Percentiles rank a stretch among this genome's conserved stretches.
These are phyloP conservation scores for Podospora australis DNA, from an alignment of 495 filamentous ascomycete species.

Conservation along the genomic window DNA sequence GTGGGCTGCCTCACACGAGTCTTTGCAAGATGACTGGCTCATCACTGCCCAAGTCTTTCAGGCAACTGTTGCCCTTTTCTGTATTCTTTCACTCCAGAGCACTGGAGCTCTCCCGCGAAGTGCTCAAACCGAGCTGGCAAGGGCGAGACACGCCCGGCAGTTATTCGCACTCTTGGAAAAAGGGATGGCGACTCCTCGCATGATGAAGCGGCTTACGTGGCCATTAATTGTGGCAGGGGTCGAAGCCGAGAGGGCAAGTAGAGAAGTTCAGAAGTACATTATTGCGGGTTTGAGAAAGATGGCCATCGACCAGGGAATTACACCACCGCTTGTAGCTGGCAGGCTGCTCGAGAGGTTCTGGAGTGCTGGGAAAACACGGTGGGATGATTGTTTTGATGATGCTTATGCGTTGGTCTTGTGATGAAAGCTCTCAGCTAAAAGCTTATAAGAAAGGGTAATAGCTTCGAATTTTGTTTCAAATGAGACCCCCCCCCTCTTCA, in stretches of 20 bases:
- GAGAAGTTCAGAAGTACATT: slow-evolving; percentile 20
- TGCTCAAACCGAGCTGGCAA: background rate
- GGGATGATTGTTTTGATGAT: slow-evolving; percentile 30
- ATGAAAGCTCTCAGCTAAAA: too few relatives aligned
- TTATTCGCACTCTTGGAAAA: slow-evolving; percentile 15
- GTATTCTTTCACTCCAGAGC: slow-evolving; percentile 27
- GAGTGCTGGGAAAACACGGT: slow-evolving; percentile 18
- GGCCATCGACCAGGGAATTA: slow-evolving; percentile 18
- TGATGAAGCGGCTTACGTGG: slow-evolving; percentile 21
- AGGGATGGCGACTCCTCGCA: slow-evolving; percentile 8
- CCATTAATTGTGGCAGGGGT: slow-evolving; percentile 30
- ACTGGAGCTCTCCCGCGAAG: background rate
- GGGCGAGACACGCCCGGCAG: background rate
- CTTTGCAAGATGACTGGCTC: slow-evolving; percentile 18
- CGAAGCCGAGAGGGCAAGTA: slow-evolving; percentile 16
- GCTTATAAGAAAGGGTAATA: too few relatives aligned
- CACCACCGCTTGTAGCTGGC: slow-evolving; percentile 20
- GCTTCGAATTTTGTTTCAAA: too few relatives aligned
- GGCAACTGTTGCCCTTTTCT: slow-evolving; percentile 27
- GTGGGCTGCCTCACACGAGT: slow-evolving; percentile 20
- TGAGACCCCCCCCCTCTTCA: too few relatives aligned
- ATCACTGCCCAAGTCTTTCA: slow-evolving; percentile 20
- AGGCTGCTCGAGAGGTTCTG: slow-evolving; percentile 27
- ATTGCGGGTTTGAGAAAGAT: slow-evolving; percentile 14
- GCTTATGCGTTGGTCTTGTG: slow-evolving; percentile 5